Base-by-base conservation (phyloP, 2,329 filamentous ascomycete genomes). In the Rutstroemia sydowiana region DNA sequence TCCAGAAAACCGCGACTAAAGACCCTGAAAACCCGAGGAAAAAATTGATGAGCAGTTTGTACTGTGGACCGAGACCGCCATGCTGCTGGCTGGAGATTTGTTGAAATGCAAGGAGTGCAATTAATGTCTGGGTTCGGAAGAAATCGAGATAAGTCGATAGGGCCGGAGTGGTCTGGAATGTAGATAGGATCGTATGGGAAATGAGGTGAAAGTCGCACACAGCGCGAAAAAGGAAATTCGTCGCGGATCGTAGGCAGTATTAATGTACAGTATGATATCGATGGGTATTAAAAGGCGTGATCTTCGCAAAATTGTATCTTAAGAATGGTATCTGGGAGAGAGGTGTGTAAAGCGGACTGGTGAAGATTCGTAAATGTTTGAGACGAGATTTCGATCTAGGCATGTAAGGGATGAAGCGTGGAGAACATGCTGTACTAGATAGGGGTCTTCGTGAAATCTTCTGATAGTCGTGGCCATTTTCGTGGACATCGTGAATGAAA, bases 1-100 rank as follows among this genome's bases (percentile, higher is more conserved):
- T 46, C 48, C 42, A 31, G 23, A 46, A 51, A 46, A 46, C 26
- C 42, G 42, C 48, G 46, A 42, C 18, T 42, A 37, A 32, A 51
- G 42, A 46, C 45, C 45, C 45, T 28, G 21, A 44, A 32, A 37
- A 11, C 11, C 48, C 30, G 23, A 48, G 16, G 18, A 28, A 48
- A 46, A 41, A 32, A 31, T 39, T 47, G 44, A 48, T 36, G 11
- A 26, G 37, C 48, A 39, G 55, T 55, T 54, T 58, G 58, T 60
- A 53, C 55, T 61, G 60, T 61, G 57, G 51, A 51, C 57, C 60
- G 48, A 60, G 58, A 61, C 54, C 48, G 57, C 56, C 48, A 51
- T 51, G 32, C 34, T 46, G 31, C 18, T 31, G 37, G n/a, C n/a
- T n/a, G n/a, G n/a, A 2, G 23, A 51, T 39, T 18, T 32, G 30